These are phyloP conservation scores for Macrocybe gigantea DNA, from an alignment of 768 basidiomycete species.

Conservation along the genomic window DNA sequence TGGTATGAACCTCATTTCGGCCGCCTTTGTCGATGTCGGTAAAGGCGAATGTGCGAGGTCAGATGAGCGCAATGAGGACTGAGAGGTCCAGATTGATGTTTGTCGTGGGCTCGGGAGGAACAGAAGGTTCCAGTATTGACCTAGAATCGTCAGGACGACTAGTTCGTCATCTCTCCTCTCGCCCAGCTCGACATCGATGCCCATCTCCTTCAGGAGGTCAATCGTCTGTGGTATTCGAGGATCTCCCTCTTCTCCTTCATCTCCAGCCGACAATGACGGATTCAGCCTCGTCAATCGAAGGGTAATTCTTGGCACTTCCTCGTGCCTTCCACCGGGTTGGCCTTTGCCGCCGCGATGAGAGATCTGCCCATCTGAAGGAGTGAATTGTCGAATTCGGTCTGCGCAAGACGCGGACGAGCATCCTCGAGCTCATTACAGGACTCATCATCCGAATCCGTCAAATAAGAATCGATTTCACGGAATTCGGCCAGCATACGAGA, in stretches of 20 bases:
- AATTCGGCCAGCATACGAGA: conserved; percentile 75
- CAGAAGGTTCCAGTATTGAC: conserved; percentile 7
- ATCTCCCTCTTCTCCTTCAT: conserved; percentile 28
- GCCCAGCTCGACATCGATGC: conserved; percentile 62
- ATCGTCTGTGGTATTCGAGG: conserved; percentile 60
- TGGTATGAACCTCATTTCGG: conserved; percentile 59
- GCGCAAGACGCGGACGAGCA: conserved; percentile 38
- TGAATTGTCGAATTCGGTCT: conserved; percentile 63
- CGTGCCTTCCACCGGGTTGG: conserved; percentile 42
- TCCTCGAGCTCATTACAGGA: conserved; percentile 46
- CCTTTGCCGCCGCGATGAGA: conserved; percentile 58
- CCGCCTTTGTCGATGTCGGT: conserved; percentile 50
- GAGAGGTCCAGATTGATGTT: conserved; percentile 81
- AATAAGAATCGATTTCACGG: conserved; percentile 77
- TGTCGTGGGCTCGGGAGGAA: conserved; percentile 40
- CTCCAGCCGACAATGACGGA: conserved; percentile 23
- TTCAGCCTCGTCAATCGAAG: conserved; percentile 70
- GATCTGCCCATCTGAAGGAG: conserved; percentile 65
- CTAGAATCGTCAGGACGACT: conserved; percentile 4
- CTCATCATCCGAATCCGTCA: conserved; percentile 54
- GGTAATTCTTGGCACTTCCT: conserved; percentile 40
- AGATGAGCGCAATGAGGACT: conserved; percentile 76
- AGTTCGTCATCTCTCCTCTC: conserved; percentile 32
- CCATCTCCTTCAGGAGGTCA: conserved; percentile 49
- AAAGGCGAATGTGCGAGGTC: conserved; percentile 74